Evolutionary conservation across 1,284 basidiomycete species (phyloP), one percentile per base, ranked within the genome.

Genomic region (Polyporus tsugae): DNA sequence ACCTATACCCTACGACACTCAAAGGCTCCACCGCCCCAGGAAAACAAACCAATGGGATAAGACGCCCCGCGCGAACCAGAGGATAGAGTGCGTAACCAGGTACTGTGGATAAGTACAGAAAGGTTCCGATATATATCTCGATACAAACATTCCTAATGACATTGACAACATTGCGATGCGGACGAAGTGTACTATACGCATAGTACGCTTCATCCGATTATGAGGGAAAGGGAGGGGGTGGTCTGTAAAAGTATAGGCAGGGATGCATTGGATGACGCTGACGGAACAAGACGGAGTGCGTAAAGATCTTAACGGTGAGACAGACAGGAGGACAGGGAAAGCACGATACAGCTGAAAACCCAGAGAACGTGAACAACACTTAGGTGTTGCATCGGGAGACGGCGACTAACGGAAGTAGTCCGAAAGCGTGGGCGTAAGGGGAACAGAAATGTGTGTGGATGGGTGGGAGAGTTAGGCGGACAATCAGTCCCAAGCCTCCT

Each of bases 401-500:
- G 53, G 59, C 60, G 62, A 64, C 63, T 64, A 63, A 68, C 63
- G 65, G 53, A 19, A 36, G 11, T 13, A 67, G 67, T 67, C 66
- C 65, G 57, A 36, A 63, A 63, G 52, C 58, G 46, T 33, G 55
- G 52, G 41, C 52, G 67, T 29, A 58, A 44, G 62, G 44, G 62
- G 44, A 46, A 58, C 19, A 15, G 46, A 36, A 44, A 15, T 11
- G 49, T 7, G 44, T 39, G 13, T 6, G 22, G 38, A 39, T 22
- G 35, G 29, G 38, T 13, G 25, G 13, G 38, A 11, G 1, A 42
- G 35, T 41, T 38, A 52, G 38, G 33, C 33, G n/a, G 41, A 36
- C 36, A 5, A 10, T 74, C 62, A 93, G 74, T 94, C 92, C 76
- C 87, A 94, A 1, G 89, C 92, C 77, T 96, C 95, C 78, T 98